Percentiles rank a stretch among this genome's conserved stretches.
phyloP scores from a whole-genome alignment of 129 eudicot species.

The Pseudognaphalium luteoalbum region DNA sequence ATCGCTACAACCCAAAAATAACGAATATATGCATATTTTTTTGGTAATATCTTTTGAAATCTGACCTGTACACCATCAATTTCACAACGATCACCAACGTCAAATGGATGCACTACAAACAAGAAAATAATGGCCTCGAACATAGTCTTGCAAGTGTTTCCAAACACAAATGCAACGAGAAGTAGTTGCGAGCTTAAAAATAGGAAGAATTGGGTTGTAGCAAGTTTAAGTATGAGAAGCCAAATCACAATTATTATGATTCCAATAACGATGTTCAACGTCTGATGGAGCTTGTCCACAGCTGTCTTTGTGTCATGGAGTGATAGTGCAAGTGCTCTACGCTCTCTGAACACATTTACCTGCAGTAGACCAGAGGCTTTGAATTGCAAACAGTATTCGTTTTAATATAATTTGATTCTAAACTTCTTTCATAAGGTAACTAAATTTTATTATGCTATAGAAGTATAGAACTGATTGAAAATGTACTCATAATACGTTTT shows the following conservation, averaged over 20 bases:
- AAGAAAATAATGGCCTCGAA: constrained; percentile 57
- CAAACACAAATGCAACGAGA: constrained; percentile 50
- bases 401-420: too few relatives aligned
- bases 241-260: constrained; percentile 40
- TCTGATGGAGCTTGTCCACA: constrained; percentile 56
- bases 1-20: neutral
- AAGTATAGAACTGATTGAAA: too few relatives aligned
- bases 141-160: constrained; percentile 53
- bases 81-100: constrained; percentile 63
- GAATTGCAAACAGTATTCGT: too few relatives aligned
- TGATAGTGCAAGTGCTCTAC: constrained; percentile 55
- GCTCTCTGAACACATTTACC: constrained; percentile 50
- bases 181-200: constrained; percentile 51
- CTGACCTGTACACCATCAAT: constrained; percentile 53
- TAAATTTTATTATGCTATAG: too few relatives aligned
- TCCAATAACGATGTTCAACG: constrained; percentile 39
- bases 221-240: constrained; percentile 47
- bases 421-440: too few relatives aligned
- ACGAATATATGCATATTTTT: neutral
- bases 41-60: neutral
- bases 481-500: too few relatives aligned
- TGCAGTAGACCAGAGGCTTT: neutral
- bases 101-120: constrained; percentile 55
- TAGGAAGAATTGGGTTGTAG: constrained; percentile 40
- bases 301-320: constrained; percentile 60